Evolutionary conservation across 176 grass and related monocot species (phyloP).

Genomic region (Oryza glumipatula): DNA sequence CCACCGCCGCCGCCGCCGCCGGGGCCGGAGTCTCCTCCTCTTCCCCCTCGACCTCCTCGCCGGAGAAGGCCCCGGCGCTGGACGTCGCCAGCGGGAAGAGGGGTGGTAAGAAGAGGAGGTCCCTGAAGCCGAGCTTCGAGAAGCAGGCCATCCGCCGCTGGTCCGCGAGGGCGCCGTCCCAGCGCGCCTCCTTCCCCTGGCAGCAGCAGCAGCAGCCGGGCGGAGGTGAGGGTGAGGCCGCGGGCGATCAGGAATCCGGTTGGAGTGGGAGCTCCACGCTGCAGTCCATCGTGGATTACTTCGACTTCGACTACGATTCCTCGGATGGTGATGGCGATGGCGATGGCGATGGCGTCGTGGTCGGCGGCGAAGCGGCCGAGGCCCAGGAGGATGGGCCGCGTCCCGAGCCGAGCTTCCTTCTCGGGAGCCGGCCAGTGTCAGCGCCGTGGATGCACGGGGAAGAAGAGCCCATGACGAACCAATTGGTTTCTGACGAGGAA

Average conservation of each 20-base stretch:
- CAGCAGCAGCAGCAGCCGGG: slow-evolving; percentile 40
- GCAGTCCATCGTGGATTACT: slow-evolving; percentile 43
- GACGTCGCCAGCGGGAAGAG: slow-evolving; percentile 15
- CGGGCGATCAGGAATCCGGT: neutral
- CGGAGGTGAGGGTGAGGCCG: slow-evolving; percentile 12
- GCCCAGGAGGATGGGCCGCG: neutral
- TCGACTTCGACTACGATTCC: slow-evolving; percentile 33
- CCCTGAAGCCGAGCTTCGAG: slow-evolving; percentile 69
- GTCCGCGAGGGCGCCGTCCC: slow-evolving; percentile 64
- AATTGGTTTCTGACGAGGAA: slow-evolving; percentile 10
- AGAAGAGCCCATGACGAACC: neutral
- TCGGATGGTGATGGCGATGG: neutral
- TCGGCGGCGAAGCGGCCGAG: neutral
- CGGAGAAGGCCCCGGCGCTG: slow-evolving; percentile 1
- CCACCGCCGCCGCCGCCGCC: neutral
- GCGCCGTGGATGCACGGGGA: slow-evolving; percentile 64
- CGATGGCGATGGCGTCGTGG: neutral
- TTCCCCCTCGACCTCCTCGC: slow-evolving; percentile 26
- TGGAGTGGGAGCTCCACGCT: slow-evolving; percentile 23
- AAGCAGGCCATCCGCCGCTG: slow-evolving; percentile 68
- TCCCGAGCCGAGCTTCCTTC: slow-evolving; percentile 28
- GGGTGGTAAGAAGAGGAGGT: slow-evolving; percentile 52
- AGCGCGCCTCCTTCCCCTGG: slow-evolving; percentile 68
- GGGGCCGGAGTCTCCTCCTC: neutral
- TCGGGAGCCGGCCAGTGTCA: slow-evolving; percentile 17